A percentile compares a stretch with the other conserved stretches of the same genome.
Conservation (phyloP, 2,329 filamentous ascomycete species). For the Xylariaceae sp. region DNA sequence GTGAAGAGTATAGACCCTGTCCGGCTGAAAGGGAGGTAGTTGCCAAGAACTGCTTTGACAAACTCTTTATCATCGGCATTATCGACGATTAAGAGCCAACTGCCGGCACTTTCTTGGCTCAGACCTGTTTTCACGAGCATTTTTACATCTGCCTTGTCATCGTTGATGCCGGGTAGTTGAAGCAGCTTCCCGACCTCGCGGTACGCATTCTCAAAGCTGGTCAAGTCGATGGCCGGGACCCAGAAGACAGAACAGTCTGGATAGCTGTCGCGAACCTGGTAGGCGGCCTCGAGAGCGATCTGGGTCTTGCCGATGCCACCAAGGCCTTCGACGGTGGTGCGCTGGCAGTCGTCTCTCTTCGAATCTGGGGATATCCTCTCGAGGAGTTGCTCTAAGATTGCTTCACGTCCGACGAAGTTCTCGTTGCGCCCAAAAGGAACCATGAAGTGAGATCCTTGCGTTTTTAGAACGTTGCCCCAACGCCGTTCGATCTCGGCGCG, state of each 20-base stretch:
- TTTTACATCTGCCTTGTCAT: neutral
- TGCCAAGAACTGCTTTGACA: neutral
- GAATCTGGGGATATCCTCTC: neutral
- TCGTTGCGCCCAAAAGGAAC: neutral
- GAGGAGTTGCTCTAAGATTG: neutral
- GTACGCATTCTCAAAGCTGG: neutral
- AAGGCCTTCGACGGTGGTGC: neutral
- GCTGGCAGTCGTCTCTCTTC: neutral
- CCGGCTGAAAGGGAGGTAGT: neutral
- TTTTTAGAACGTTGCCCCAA: no score
- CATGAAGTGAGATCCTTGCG: no score
- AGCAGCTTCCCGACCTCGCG: neutral
- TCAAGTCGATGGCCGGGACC: neutral
- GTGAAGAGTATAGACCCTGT: neutral
- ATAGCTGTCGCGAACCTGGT: neutral
- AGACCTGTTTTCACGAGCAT: no score
- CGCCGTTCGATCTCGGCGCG: neutral
- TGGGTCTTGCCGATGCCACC: neutral
- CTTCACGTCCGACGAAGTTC: neutral
- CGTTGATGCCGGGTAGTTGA: neutral
- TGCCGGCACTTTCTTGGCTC: neutral
- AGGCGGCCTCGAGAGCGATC: neutral
- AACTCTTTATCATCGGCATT: neutral
- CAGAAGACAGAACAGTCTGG: neutral
- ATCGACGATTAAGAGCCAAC: neutral